Evolutionary conservation across 169 alveolate genomes (phyloP).

Genomic region (Sarcocystis neurona): DNA sequence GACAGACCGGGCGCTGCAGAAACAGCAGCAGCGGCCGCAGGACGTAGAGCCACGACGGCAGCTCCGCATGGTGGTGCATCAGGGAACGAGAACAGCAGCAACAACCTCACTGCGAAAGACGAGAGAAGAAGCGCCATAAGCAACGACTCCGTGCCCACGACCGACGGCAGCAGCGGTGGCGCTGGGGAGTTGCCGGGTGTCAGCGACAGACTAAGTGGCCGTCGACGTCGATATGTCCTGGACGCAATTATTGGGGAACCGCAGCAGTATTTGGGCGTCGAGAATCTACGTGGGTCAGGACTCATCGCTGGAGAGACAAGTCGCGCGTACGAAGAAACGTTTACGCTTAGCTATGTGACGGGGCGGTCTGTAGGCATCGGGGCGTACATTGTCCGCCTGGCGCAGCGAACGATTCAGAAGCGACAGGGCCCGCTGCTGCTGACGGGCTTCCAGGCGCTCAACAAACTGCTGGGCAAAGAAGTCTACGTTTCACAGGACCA

Average conservation of each 20-base stretch:
- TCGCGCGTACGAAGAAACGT: slow-evolving; percentile 81
- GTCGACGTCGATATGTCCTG: slow-evolving; percentile 34
- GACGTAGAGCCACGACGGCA: no score
- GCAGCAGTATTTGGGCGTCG: slow-evolving; percentile 77
- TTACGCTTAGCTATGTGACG: slow-evolving; percentile 84
- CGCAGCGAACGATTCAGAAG: slow-evolving; percentile 85
- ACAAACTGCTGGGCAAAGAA: slow-evolving; percentile 82
- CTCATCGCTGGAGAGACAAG: slow-evolving; percentile 89
- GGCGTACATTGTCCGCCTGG: slow-evolving; percentile 85
- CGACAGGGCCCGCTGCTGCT: slow-evolving; percentile 78
- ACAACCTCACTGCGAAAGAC: no score
- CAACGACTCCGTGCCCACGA: no score
- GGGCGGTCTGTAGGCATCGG: slow-evolving; percentile 90
- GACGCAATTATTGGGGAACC: slow-evolving; percentile 55
- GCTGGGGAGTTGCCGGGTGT: no score
- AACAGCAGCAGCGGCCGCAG: no score
- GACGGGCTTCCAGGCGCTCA: slow-evolving; percentile 87
- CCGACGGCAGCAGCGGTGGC: neutral
- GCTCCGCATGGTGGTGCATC: no score
- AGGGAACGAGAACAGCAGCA: no score
- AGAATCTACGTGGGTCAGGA: slow-evolving; percentile 83
- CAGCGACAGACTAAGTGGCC: no score
- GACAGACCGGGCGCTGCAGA: neutral
- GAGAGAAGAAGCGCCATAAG: no score
- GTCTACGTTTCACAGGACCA: slow-evolving; percentile 86